Evolutionary conservation across 108 stramenopile genomes (phyloP), one percentile per base, ranked within the genome.

Genomic region (Nitzschia sp.): DNA sequence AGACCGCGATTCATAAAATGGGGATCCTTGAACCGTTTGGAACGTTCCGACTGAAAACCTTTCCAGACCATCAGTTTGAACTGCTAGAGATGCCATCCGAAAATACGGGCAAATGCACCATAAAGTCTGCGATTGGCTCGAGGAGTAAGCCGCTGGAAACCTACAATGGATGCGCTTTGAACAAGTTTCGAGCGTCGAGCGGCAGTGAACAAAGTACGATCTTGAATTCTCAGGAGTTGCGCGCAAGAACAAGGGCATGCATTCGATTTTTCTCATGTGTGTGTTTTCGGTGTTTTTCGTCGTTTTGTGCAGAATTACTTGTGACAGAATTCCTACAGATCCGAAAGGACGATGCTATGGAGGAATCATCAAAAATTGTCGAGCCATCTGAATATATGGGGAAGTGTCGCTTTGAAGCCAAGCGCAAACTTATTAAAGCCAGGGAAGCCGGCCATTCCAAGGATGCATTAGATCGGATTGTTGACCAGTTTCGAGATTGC

Each of bases 11-110:
- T 2, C 42, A 46, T 21, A 36, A 36, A n/a, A 45, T 62, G 6
- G 23, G 38, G 21, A 26, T 62, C 13, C 38, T 62, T 18, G 61
- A 62, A 42, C 61, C 35, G 5, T 25, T 42, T 42, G 42, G 25
- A 2, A 13, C 8, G 1, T 38, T 38, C 9, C 13, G 19, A 15
- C 15, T 90, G 38, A 73, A 90, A 53, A 76, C 84, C 17, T 93
- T 64, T 73, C 78, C 75, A 27, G 81, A 78, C n/a, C 92, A 93
- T 63, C 45, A 76, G 8, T 93, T 93, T 72, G 57, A 87, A 73
- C 60, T 88, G 0, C 51, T 80, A 34, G 87, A 93, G 66, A 42
- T 85, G 55, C 82, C 85, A 3, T 68, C 42, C 9, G 81, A 69
- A 29, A 70, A 71, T 25, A 77, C 76, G 2, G 84, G 84, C 9